These are phyloP conservation scores for Salix udensis DNA, from an alignment of 345 rosid genomes.

Conservation along the genomic window DNA sequence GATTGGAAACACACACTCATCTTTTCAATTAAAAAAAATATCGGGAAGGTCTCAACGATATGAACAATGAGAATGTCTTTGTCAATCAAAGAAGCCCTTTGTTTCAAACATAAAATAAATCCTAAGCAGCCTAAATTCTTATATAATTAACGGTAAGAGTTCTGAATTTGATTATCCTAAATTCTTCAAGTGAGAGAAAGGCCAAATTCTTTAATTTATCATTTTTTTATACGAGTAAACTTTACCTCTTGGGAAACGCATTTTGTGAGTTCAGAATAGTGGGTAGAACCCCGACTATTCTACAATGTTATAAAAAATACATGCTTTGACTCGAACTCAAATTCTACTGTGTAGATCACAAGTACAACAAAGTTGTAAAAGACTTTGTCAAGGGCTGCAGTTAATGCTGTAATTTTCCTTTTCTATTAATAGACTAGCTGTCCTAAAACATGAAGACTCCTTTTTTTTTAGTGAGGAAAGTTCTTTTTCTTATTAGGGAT, in stretches of 20 bases:
- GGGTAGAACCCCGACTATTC: too few relatives aligned
- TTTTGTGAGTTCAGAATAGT: too few relatives aligned
- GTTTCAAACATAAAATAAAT: too few relatives aligned
- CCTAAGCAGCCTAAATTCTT: too few relatives aligned
- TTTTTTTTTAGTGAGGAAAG: not conserved
- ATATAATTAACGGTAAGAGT: not conserved
- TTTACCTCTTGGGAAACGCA: rapidly evolving
- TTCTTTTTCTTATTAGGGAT: not conserved
- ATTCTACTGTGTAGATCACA: too few relatives aligned
- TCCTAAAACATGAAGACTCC: not conserved
- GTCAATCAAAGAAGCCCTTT: too few relatives aligned
- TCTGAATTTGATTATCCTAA: not conserved
- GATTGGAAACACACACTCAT: not conserved
- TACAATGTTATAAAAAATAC: too few relatives aligned
- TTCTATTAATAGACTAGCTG: too few relatives aligned
- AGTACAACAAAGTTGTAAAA: not conserved
- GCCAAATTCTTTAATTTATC: not conserved
- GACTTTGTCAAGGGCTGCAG: not conserved
- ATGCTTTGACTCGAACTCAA: too few relatives aligned
- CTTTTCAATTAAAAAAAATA: not conserved
- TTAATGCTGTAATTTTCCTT: not conserved
- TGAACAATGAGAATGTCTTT: not conserved
- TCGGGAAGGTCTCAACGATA: not conserved
- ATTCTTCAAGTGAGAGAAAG: not conserved
- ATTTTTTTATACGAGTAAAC: not conserved